Evolutionary conservation across 768 basidiomycete genomes (phyloP), one percentile per base, ranked within the genome.

Genomic region (Suillus weaverae): DNA sequence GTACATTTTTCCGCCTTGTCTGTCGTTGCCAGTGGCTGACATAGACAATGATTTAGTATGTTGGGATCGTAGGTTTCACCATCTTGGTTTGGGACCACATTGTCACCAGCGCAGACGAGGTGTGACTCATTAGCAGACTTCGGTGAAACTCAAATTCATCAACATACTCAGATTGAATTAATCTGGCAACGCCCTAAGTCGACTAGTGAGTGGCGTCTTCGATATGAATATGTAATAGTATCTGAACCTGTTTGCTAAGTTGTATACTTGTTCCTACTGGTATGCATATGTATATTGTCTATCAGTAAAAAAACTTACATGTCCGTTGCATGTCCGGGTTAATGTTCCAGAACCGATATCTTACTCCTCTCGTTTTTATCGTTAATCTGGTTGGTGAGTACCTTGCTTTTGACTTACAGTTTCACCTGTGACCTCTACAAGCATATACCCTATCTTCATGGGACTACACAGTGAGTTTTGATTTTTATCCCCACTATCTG

Each of bases 291-390:
- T 22, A 60, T 22, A 16, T 7, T 43, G 16, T 56, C 32, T n/a
- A 11, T 13, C 16, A 30, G 11, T 38, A 22, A 22, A 26, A 35
- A 36, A 36, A 5, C 35, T 57, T 22, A 38, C 5, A 26, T 30
- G 38, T 41, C 22, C 18, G 44, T n/a, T n/a, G n/a, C n/a, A n/a
- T n/a, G n/a, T n/a, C n/a, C n/a, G n/a, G 36, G 61, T 26, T 50
- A 16, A 39, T 60, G 16, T 54, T 20, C 18, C 32, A 89, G 87
- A 89, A 89, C 68, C 84, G 88, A 32, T 89, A 89, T 68, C 73
- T 89, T 22, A 87, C 85, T 0, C 87, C 87, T 0, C 74, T 89
- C 3, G 85, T 84, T 1, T 89, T 89, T 70, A 81, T 88, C 20
- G 71, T 88, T 53, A 87, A 88, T 64, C 69, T 88, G 0, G 67